Evolutionary conservation across 2,329 filamentous ascomycete genomes (phyloP).

Genomic region (Fusarium sp.): DNA sequence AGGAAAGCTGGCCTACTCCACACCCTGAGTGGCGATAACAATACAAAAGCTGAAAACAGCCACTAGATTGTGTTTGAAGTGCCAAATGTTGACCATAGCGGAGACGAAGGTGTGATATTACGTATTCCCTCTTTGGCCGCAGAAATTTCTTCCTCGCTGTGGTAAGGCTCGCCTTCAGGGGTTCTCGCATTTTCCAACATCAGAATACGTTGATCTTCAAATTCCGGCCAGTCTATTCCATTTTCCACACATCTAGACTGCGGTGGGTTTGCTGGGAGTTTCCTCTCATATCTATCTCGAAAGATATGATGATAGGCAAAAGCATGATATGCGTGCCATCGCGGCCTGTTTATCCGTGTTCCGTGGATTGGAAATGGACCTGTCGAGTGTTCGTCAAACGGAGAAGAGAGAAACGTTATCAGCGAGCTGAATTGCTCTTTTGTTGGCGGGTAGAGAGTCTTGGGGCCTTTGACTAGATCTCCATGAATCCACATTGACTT

Average conservation of each 20-base stretch:
- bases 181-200: background rate
- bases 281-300: constrained; percentile 15
- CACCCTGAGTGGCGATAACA: too few relatives aligned
- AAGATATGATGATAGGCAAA: constrained; percentile 26
- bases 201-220: background rate
- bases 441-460: constrained; percentile 22
- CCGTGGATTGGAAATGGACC: constrained; percentile 19
- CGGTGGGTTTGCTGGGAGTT: background rate
- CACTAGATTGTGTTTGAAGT: too few relatives aligned
- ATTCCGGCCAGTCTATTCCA: constrained; percentile 15
- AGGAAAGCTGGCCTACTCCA: too few relatives aligned
- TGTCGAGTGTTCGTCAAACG: accelerated
- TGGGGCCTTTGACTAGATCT: background rate
- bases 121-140: constrained; percentile 4
- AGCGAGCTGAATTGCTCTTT: constrained; percentile 7
- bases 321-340: constrained; percentile 25
- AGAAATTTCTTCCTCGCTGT: background rate
- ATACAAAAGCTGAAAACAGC: too few relatives aligned
- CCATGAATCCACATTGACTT: constrained; percentile 23
- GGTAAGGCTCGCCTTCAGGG: background rate
- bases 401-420: background rate
- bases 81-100: background rate
- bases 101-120: constrained; percentile 7
- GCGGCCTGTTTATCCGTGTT: constrained; percentile 4
- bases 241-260: background rate